Percentiles rank a stretch among this genome's conserved stretches.
These are phyloP conservation scores for Talaromyces verruculosus DNA, from an alignment of 2,329 filamentous ascomycete genomes.

Conservation along the genomic window DNA sequence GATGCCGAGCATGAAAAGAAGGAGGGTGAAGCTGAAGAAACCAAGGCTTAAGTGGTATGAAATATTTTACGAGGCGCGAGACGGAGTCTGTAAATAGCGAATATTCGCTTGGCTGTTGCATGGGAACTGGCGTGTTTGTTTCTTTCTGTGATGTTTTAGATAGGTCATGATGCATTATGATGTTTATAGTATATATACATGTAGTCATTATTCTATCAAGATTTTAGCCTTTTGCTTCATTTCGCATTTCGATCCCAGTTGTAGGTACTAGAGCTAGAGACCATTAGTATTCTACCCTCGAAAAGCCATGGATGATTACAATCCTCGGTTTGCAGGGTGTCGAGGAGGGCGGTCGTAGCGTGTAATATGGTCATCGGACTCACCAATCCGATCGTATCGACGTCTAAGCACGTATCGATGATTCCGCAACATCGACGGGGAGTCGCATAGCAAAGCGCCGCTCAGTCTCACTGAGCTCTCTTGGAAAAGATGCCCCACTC, in stretches of 20 bases:
- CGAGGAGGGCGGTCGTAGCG: neutral
- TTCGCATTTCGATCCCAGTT: neutral
- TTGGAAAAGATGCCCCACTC: too few relatives aligned
- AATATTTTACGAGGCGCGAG: slow-evolving; percentile 9
- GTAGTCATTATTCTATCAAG: neutral
- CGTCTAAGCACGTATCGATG: too few relatives aligned
- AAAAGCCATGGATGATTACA: neutral
- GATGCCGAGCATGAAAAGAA: slow-evolving; percentile 37
- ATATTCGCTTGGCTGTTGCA: neutral
- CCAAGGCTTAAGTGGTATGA: slow-evolving; percentile 20
- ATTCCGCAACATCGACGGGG: too few relatives aligned
- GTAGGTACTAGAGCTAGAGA: neutral
- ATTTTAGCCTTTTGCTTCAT: neutral
- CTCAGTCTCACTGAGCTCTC: too few relatives aligned
- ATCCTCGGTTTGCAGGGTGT: neutral
- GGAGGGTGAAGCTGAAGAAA: slow-evolving; percentile 30
- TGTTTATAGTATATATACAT: slow-evolving; percentile 2
- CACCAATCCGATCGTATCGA: too few relatives aligned
- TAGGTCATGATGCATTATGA: slow-evolving; percentile 9
- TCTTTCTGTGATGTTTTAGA: slow-evolving; percentile 15
- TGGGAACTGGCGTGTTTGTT: slow-evolving; percentile 19
- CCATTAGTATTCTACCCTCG: neutral
- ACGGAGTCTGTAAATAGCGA: slow-evolving; percentile 18
- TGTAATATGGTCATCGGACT: too few relatives aligned
- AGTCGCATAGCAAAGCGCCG: too few relatives aligned